Evolutionary conservation across 495 filamentous ascomycete species (phyloP).

Genomic region (Xanthoparmelia taractica): DNA sequence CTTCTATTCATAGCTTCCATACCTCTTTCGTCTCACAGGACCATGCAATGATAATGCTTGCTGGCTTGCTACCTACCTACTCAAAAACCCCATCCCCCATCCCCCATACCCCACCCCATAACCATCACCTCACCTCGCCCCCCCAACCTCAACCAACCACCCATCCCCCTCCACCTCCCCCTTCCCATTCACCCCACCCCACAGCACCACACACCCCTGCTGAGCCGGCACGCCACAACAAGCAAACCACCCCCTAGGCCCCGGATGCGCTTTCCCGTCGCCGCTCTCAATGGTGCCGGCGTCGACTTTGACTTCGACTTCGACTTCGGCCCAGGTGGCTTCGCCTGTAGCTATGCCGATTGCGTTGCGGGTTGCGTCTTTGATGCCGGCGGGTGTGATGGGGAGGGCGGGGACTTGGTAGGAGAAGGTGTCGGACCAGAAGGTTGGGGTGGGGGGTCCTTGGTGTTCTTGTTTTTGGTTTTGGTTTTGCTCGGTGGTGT

Average conservation of each 20-base stretch:
- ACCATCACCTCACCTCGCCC: background rate
- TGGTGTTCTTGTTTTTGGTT: background rate
- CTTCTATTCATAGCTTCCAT: no score
- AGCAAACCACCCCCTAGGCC: slow-evolving; percentile 42
- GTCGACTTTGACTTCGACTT: slow-evolving; percentile 30
- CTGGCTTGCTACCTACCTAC: no score
- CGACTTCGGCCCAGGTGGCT: slow-evolving; percentile 41
- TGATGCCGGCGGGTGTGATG: slow-evolving; percentile 41
- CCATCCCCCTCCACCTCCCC: slow-evolving; percentile 45
- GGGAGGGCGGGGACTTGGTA: slow-evolving; percentile 41
- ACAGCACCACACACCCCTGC: slow-evolving; percentile 33
- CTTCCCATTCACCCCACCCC: slow-evolving; percentile 45
- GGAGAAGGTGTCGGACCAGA: slow-evolving; percentile 42
- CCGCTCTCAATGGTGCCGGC: slow-evolving; percentile 33
- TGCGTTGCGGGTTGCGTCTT: slow-evolving; percentile 40
- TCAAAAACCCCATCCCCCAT: no score
- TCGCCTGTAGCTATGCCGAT: slow-evolving; percentile 36
- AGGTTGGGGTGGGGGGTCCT: slow-evolving; percentile 12
- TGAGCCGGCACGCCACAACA: slow-evolving; percentile 27
- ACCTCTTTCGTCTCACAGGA: background rate
- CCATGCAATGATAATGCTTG: background rate
- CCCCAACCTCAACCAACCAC: slow-evolving; percentile 36
- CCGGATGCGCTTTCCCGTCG: slow-evolving; percentile 45
- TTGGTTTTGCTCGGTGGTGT: background rate
- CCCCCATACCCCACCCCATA: no score